Evolutionary conservation across 2,329 filamentous ascomycete genomes (phyloP).

Genomic region (Ascochyta lentis): DNA sequence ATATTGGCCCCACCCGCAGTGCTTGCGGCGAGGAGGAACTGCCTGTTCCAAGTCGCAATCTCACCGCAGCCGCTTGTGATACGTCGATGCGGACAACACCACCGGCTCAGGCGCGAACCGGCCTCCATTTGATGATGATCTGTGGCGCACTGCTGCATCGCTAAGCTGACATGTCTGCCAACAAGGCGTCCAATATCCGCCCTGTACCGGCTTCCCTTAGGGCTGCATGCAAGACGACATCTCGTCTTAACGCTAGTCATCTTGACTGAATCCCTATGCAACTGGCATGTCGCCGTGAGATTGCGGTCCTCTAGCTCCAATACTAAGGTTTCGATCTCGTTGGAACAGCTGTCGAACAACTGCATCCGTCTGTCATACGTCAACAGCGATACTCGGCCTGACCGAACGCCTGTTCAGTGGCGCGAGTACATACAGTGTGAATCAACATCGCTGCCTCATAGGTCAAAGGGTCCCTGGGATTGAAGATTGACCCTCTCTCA

Average conservation of each 20-base stretch:
- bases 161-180: too few relatives aligned
- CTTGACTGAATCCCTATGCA: conserved; percentile 5
- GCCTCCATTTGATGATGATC: neutral
- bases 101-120: conserved; percentile 1
- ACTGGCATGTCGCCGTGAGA: conserved; percentile 8
- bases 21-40: conserved; percentile 7
- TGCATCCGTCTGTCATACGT: neutral
- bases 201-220: neutral
- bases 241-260: conserved; percentile 1
- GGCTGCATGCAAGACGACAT: conserved; percentile 4
- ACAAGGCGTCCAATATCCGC: neutral
- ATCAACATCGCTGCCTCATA: neutral
- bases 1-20: conserved; percentile 15
- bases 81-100: conserved; percentile 4
- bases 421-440: neutral
- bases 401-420: neutral
- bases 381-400: neutral
- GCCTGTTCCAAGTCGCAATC: conserved; percentile 6
- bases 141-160: neutral
- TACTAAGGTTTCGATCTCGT: conserved; percentile 7
- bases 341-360: neutral
- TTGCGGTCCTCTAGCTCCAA: neutral
- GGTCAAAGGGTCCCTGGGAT: neutral
- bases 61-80: conserved; percentile 8
- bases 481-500: neutral